Conservation (phyloP, 768 basidiomycete genomes). For the Xanthoconium stramineum region DNA sequence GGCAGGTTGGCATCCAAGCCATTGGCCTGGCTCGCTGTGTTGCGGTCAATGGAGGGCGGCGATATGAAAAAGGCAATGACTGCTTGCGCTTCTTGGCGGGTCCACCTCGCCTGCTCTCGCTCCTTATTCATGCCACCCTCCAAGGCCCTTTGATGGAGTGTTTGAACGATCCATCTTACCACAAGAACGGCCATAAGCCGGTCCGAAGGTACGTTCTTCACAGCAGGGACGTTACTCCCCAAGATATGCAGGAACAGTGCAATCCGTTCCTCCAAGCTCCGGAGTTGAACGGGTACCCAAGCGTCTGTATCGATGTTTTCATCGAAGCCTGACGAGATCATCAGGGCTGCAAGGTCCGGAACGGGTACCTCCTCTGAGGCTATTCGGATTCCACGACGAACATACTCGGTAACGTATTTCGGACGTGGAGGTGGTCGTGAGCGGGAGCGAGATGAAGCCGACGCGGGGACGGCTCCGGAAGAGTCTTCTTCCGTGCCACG, state of each 20-base stretch:
- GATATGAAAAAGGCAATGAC: constrained; percentile 51
- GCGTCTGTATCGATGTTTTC: constrained; percentile 20
- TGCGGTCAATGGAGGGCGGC: not conserved
- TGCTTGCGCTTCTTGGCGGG: constrained; percentile 54
- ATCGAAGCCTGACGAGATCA: constrained; percentile 37
- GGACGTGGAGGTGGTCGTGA: constrained; percentile 13
- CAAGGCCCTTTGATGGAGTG: constrained; percentile 47
- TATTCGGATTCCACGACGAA: constrained; percentile 67
- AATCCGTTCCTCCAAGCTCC: constrained; percentile 49
- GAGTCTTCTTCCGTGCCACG: constrained; percentile 38
- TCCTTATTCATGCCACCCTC: constrained; percentile 50
- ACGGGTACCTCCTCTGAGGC: constrained; percentile 56
- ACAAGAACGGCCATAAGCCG: constrained; percentile 51
- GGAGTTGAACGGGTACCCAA: constrained; percentile 46
- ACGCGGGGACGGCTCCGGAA: constrained; percentile 26
- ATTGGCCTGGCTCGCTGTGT: constrained; percentile 18
- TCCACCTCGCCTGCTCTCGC: constrained; percentile 71
- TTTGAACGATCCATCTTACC: constrained; percentile 59
- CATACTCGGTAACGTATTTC: constrained; percentile 49
- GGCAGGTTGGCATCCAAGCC: constrained; percentile 15
- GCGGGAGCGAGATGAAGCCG: constrained; percentile 34
- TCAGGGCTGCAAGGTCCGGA: constrained; percentile 44
- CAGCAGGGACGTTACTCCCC: constrained; percentile 47
- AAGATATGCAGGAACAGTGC: constrained; percentile 54
- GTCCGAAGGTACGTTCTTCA: constrained; percentile 47